phyloP scores from a whole-genome alignment of 2,329 filamentous ascomycete genomes.

The Colletotrichum shisoi region DNA sequence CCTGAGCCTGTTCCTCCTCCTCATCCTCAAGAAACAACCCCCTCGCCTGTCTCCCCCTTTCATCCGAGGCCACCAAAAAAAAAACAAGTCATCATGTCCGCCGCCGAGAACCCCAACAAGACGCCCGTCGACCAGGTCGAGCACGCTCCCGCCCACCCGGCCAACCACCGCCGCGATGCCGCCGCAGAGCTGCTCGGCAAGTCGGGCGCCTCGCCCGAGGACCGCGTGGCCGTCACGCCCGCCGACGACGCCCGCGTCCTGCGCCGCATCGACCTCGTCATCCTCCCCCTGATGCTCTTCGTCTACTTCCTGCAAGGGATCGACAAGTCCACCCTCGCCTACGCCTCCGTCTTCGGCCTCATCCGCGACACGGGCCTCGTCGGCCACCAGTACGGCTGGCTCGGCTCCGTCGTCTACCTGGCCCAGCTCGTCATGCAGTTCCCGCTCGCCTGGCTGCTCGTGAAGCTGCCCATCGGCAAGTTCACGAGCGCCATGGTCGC shows the following conservation, averaged over 20 bases:
- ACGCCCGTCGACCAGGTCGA: constrained; percentile 33
- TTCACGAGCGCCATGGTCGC: constrained; percentile 61
- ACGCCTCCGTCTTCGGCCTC: constrained; percentile 70
- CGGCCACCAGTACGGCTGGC: constrained; percentile 67
- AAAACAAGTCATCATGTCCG: constrained; percentile 18
- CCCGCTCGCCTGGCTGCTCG: constrained; percentile 60
- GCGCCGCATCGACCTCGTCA: constrained; percentile 52
- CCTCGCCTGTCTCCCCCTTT: background rate
- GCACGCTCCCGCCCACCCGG: constrained; percentile 11
- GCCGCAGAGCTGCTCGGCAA: constrained; percentile 56
- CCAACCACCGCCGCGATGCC: constrained; percentile 49
- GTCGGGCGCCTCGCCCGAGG: constrained; percentile 41
- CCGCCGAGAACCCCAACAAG: constrained; percentile 22
- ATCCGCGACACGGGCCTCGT: constrained; percentile 65
- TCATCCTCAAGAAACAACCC: background rate
- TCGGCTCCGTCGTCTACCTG: constrained; percentile 68
- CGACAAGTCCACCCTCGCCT: constrained; percentile 46
- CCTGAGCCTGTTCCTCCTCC: constrained; percentile 5
- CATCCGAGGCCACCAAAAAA: background rate
- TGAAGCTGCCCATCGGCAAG: constrained; percentile 64
- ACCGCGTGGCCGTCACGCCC: constrained; percentile 46
- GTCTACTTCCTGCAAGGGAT: constrained; percentile 69
- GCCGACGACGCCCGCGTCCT: constrained; percentile 50
- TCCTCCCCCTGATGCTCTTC: constrained; percentile 59
- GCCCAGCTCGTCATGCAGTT: constrained; percentile 67